Percentiles rank a stretch among this genome's conserved stretches.
phyloP scores from a whole-genome alignment of 75 land plant genomes.

The Larix kaempferi region DNA sequence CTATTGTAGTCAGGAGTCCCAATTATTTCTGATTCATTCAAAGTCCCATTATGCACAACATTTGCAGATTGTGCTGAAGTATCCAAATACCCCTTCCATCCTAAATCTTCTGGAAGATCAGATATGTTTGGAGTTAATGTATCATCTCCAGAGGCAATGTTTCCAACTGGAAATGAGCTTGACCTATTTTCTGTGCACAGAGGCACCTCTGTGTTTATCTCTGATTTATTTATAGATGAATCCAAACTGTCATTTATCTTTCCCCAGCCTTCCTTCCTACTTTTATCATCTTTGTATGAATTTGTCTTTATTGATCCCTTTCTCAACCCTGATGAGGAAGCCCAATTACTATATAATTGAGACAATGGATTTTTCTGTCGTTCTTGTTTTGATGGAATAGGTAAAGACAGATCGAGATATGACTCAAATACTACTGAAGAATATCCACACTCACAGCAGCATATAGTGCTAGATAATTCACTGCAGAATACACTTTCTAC shows the following conservation, averaged over 20 bases:
- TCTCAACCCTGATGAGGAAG: not conserved
- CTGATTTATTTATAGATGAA: not conserved
- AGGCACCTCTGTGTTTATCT: not conserved
- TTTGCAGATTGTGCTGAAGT: not conserved
- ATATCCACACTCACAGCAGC: conserved; percentile 47
- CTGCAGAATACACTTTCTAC: conserved; percentile 40
- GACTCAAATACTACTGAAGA: conserved; percentile 41
- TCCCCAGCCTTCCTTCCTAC: not conserved
- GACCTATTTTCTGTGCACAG: not conserved
- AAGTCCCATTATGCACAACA: not conserved
- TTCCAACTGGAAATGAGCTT: not conserved
- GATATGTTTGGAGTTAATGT: conserved; percentile 5
- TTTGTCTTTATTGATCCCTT: not conserved
- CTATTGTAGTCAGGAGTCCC: not conserved
- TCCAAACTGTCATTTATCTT: not conserved
- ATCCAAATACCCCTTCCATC: conserved; percentile 13
- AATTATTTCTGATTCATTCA: conserved; percentile 3
- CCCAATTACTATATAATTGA: not conserved
- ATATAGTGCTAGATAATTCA: conserved; percentile 41
- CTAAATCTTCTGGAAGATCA: conserved; percentile 12
- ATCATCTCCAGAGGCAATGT: not conserved
- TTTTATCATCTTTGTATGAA: not conserved
- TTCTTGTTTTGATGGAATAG: conserved; percentile 34
- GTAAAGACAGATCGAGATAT: conserved; percentile 43
- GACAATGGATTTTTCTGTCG: conserved; percentile 6